Conservation (phyloP, 345 rosid genomes). For the Laguncularia racemosa region DNA sequence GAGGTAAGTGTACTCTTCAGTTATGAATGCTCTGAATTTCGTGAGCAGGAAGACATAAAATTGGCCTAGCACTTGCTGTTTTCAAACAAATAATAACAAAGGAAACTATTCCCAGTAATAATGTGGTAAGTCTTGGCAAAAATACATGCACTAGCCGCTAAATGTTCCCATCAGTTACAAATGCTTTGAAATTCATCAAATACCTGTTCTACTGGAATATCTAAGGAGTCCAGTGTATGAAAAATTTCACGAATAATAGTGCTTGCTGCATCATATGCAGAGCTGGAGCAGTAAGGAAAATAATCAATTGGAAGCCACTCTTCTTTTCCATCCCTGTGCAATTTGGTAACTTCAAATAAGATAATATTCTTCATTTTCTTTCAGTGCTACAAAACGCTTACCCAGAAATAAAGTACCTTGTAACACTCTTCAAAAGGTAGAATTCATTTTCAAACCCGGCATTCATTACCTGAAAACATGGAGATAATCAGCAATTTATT, state of each 20-base stretch:
- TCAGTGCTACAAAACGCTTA: not conserved
- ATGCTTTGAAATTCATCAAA: no score
- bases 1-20: no score
- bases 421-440: slow-evolving; percentile 58
- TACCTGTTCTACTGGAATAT: slow-evolving; percentile 86
- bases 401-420: slow-evolving; percentile 22
- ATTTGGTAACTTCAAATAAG: slow-evolving; percentile 1
- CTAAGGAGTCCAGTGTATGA: slow-evolving; percentile 53
- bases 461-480: slow-evolving; percentile 55
- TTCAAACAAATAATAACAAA: no score
- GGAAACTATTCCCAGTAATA: no score
- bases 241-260: slow-evolving; percentile 58
- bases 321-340: slow-evolving; percentile 71
- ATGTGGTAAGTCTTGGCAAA: no score
- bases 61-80: no score
- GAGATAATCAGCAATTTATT: slow-evolving; percentile 8
- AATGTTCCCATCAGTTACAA: no score
- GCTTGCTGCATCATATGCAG: slow-evolving; percentile 62
- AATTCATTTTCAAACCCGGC: slow-evolving; percentile 99
- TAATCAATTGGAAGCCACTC: slow-evolving; percentile 79
- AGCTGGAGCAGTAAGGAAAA: slow-evolving; percentile 64
- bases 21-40: no score
- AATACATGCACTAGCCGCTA: no score
- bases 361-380: slow-evolving; percentile 1
- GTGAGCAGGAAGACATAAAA: no score